Percentiles rank a stretch among this genome's conserved stretches.
phyloP scores from a whole-genome alignment of 169 alveolate genomes.

The Amoebophrya sp. region DNA sequence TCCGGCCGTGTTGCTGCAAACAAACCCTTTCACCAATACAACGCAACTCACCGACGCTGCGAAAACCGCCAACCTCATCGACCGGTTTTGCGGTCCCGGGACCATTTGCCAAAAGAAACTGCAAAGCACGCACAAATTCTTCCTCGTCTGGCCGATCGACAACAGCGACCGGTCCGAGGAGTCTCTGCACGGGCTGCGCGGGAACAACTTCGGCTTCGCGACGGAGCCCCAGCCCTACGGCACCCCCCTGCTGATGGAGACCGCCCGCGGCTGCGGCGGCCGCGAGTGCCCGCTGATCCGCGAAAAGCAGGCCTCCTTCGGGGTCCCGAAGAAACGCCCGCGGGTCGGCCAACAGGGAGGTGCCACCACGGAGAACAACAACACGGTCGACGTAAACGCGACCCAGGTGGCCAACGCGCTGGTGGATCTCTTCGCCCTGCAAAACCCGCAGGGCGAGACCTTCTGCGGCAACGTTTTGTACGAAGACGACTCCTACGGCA shows the following conservation, averaged over 20 bases:
- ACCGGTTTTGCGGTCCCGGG: neutral
- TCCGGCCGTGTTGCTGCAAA: neutral
- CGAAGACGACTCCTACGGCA: neutral
- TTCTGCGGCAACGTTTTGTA: neutral
- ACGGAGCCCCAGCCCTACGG: no score
- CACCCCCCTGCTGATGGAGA: neutral
- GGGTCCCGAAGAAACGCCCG: neutral
- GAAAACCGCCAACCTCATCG: neutral
- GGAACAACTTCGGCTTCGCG: no score
- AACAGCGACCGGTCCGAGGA: neutral
- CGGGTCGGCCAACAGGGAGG: no score
- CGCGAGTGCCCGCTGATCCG: neutral
- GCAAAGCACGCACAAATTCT: neutral
- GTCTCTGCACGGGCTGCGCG: neutral
- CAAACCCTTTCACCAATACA: neutral
- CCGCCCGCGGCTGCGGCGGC: constrained; percentile 9
- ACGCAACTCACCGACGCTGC: neutral
- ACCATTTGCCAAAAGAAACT: neutral
- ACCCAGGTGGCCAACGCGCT: neutral
- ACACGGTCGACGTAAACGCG: no score
- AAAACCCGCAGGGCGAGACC: neutral
- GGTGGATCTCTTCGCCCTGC: neutral
- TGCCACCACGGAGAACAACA: no score
- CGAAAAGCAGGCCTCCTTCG: neutral
- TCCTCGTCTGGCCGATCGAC: constrained; percentile 6